Evolutionary conservation across 140 eudicot genomes (phyloP), one percentile per base, ranked within the genome.

Genomic region (Oenanthe javanica): DNA sequence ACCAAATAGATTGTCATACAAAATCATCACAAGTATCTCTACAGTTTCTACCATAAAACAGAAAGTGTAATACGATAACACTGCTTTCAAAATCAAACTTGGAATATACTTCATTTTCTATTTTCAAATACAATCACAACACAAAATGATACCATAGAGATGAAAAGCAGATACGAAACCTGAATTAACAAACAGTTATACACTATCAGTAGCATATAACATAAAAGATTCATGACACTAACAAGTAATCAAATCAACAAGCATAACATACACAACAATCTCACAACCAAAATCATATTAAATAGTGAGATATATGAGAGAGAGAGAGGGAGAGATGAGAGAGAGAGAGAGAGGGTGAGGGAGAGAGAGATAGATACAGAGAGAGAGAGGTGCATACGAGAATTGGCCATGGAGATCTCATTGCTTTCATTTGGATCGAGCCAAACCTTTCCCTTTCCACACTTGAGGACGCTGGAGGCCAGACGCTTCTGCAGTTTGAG

Each of bases 371-470:
- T 54, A 54, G 27, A 23, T 16, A 42, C 66, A 40, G 79, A 79
- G 40, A 55, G 40, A 75, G 80, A 63, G 80, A 47, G 71, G 6
- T 14, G 70, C 88, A 51, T 85, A 88, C 92, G 87, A 75, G 96
- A 90, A 72, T 90, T 90, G 77, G 95, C 95, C 95, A 88, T 86
- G 84, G 95, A 90, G 85, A 90, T 90, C 71, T 90, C 96, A 75
- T 64, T 88, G 87, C 71, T 79, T 82, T 90, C 96, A 85, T 88
- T 90, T 13, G 92, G 96, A 76, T 90, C 96, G 47, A 90, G 96
- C 96, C 96, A 90, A 77, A 85, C 89, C 82, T 90, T 90, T 10
- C 92, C 90, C 79, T 72, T 81, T 0, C 92, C 92, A 69, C 96
- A 90, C 67, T 84, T 84, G 83, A 90, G 90, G 0, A 88, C 89